Evolutionary conservation across 2,329 filamentous ascomycete genomes (phyloP), one percentile per base, ranked within the genome.

Genomic region (Neonectria punicea): DNA sequence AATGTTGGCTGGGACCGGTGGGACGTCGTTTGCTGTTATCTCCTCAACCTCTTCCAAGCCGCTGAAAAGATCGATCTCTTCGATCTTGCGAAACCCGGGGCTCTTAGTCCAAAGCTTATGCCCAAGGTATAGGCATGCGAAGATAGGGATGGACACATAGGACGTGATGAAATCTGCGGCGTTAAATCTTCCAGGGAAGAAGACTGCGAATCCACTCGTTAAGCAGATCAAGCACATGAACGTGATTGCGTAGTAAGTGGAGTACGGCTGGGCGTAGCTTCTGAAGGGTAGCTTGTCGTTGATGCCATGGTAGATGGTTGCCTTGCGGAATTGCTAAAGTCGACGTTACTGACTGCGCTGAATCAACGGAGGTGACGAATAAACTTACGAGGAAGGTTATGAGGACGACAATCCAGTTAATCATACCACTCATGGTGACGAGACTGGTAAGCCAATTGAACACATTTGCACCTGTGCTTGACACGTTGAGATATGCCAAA

Each of bases 371-470:
- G 32, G 4, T 5, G 32, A 39, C 5, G 14, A 39, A 39, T 6
- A n/a, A n/a, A 9, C 14, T 39, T n/a, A 39, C 36, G 4, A 39
- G 36, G 5, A 47, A 28, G 0, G 53, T 36, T 10, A 65, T 51
- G 5, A 67, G 41, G 55, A 57, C 36, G 8, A 39, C 36, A 65
- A 88, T 83, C 87, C 87, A 90, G 32, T 85, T 86, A 71, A 90
- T 85, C 73, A 85, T 86, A 3, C 86, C 87, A 0, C 84, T 85
- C 60, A 88, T 86, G 63, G 86, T 92, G 16, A 88, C 90, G 58
- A 93, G 85, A 74, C 90, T 92, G 72, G 89, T 84, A 75, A 93
- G 91, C 89, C 91, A 93, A 61, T 83, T 85, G 76, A 93, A 93
- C 5, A 92, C 90, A 5, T 82, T 82, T 49, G 86, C 84, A 16